Evolutionary conservation across 2,329 filamentous ascomycete genomes (phyloP).

Genomic region (Aureobasidium subglaciale): DNA sequence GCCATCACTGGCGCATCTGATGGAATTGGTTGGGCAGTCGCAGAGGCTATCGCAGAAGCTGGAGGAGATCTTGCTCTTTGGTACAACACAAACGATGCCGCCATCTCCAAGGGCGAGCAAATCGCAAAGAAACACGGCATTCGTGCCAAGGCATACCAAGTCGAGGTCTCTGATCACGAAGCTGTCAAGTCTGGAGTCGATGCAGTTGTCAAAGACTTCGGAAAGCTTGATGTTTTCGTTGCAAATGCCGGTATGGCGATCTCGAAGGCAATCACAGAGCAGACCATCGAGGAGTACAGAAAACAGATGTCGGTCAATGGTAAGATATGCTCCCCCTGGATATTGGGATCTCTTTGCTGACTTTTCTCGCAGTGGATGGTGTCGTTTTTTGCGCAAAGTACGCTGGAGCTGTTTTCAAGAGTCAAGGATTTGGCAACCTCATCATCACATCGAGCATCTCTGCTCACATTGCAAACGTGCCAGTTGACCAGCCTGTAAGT

Average conservation of each 20-base stretch:
- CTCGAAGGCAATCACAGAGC: constrained; percentile 49
- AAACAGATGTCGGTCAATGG: constrained; percentile 50
- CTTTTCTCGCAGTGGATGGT: constrained; percentile 25
- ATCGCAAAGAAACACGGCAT: constrained; percentile 18
- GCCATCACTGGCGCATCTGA: constrained; percentile 42
- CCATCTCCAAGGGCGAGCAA: constrained; percentile 15
- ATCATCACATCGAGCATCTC: constrained; percentile 39
- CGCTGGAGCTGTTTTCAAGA: constrained; percentile 35
- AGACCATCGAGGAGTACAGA: constrained; percentile 45
- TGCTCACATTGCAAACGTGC: constrained; percentile 30
- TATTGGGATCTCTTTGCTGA: not conserved
- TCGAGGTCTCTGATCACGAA: constrained; percentile 21
- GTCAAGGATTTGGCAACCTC: constrained; percentile 42
- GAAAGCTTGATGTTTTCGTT: constrained; percentile 38
- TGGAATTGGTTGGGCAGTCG: constrained; percentile 41
- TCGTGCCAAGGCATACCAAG: constrained; percentile 17
- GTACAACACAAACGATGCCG: constrained; percentile 25
- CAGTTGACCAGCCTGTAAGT: constrained; percentile 46
- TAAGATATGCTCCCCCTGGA: constrained; percentile 21
- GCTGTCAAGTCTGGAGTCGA: constrained; percentile 29
- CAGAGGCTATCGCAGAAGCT: constrained; percentile 32
- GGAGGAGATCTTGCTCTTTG: constrained; percentile 32
- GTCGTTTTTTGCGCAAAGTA: constrained; percentile 38
- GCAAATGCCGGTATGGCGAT: constrained; percentile 45
- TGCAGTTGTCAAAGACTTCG: constrained; percentile 32